phyloP scores from a whole-genome alignment of 371 early-diverging fungal genomes.

The Haplosporangium sp. region DNA sequence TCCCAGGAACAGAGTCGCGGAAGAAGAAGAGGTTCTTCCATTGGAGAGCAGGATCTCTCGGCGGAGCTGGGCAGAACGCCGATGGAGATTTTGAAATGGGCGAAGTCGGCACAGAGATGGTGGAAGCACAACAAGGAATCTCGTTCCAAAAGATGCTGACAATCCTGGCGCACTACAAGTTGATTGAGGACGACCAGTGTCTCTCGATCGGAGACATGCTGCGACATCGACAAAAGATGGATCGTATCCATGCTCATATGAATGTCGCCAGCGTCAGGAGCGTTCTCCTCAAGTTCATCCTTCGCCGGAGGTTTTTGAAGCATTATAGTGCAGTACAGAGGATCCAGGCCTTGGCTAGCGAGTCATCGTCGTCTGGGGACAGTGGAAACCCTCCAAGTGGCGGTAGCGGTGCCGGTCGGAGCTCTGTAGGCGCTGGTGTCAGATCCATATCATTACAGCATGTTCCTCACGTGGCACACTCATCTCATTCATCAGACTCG shows the following conservation, averaged over 20 bases:
- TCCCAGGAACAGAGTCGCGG: constrained; percentile 37
- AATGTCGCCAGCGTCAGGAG: constrained; percentile 34
- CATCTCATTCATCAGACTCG: constrained; percentile 2
- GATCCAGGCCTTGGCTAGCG: constrained; percentile 15
- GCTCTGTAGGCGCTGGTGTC: neutral
- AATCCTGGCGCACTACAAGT: constrained; percentile 68
- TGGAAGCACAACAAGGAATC: constrained; percentile 59
- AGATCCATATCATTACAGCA: neutral
- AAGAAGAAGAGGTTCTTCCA: constrained; percentile 47
- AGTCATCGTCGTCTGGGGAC: neutral
- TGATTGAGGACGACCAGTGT: constrained; percentile 61
- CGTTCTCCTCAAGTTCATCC: constrained; percentile 32
- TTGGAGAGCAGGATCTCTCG: constrained; percentile 36
- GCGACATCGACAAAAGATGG: constrained; percentile 55
- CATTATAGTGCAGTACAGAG: constrained; percentile 21
- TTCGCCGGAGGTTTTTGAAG: constrained; percentile 43
- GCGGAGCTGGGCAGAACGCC: neutral
- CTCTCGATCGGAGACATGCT: constrained; percentile 50
- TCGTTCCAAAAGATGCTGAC: constrained; percentile 71
- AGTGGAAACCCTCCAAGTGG: neutral
- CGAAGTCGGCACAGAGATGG: constrained; percentile 31
- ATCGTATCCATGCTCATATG: constrained; percentile 45
- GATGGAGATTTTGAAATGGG: constrained; percentile 33
- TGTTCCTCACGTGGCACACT: constrained; percentile 11
- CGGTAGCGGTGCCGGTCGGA: neutral